Conservation (phyloP, 192 early-diverging fungal species). For the Mortierella claussenii region DNA sequence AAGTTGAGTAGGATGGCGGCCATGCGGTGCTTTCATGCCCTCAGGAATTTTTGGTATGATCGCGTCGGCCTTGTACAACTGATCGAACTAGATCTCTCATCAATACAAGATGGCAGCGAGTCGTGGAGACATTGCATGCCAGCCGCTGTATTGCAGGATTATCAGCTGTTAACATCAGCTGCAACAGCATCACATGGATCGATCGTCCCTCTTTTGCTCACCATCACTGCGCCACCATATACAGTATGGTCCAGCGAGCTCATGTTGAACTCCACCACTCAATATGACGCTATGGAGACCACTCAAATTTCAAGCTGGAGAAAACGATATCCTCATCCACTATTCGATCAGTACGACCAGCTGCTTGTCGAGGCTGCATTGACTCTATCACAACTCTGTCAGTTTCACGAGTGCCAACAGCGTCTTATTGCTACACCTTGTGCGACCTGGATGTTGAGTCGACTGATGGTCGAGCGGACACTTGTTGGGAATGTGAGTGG, state of each 20-base stretch:
- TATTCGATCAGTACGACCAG: conserved; percentile 16
- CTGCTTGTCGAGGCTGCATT: conserved; percentile 16
- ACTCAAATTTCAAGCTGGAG: not conserved
- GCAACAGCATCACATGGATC: not conserved
- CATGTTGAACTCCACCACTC: not conserved
- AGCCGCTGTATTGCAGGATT: too few relatives aligned
- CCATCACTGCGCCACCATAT: conserved; percentile 14
- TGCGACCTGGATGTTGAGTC: conserved; percentile 32
- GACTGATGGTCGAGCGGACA: conserved; percentile 44
- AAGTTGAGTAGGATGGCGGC: not conserved
- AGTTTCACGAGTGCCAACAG: conserved; percentile 28
- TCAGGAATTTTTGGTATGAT: conserved; percentile 35
- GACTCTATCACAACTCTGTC: conserved; percentile 6
- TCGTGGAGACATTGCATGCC: too few relatives aligned
- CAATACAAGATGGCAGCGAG: not conserved
- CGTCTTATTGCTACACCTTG: conserved; percentile 29
- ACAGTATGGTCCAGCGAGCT: conserved; percentile 23
- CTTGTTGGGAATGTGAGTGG: conserved; percentile 3
- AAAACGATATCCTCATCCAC: conserved; percentile 4
- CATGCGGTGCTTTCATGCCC: conserved; percentile 11
- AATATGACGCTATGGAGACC: not conserved
- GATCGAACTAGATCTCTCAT: conserved; percentile 12
- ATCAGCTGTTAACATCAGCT: too few relatives aligned
- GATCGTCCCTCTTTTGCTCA: conserved; percentile 26
- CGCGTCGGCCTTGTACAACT: conserved; percentile 6